phyloP scores from a whole-genome alignment of 169 alveolate genomes.

The Eimeria tenella region DNA sequence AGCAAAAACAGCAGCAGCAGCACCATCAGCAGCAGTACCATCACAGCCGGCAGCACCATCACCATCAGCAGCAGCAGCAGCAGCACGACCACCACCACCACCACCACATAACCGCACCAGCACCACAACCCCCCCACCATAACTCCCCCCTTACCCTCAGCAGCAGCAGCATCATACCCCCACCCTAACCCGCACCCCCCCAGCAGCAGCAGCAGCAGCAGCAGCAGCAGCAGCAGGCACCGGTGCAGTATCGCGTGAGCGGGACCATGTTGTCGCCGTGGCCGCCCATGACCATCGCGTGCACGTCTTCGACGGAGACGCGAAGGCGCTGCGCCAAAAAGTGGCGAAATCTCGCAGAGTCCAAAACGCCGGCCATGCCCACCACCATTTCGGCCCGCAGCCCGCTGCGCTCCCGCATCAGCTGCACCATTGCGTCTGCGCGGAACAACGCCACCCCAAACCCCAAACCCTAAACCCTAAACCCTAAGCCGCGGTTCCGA shows the following conservation, averaged over 20 bases:
- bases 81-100: too few species aligned
- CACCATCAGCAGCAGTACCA: background rate
- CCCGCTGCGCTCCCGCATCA: slow-evolving; percentile 75
- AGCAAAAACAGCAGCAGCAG: background rate
- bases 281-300: slow-evolving; percentile 89
- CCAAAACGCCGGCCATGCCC: slow-evolving; percentile 88
- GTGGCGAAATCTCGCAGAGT: slow-evolving; percentile 85
- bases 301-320: slow-evolving; percentile 85
- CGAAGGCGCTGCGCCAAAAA: slow-evolving; percentile 84
- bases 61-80: background rate
- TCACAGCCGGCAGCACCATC: background rate
- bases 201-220: too few species aligned
- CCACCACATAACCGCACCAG: slow-evolving; percentile 25
- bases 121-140: background rate
- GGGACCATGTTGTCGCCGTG: slow-evolving; percentile 90
- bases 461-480: too few species aligned
- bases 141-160: background rate
- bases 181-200: background rate
- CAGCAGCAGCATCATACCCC: background rate
- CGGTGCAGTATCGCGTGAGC: slow-evolving; percentile 81
- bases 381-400: slow-evolving; percentile 75
- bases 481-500: too few species aligned
- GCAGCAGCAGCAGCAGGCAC: background rate
- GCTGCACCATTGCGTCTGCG: slow-evolving; percentile 81
- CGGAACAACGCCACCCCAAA: background rate